These are phyloP conservation scores for Glaciozyma martinii DNA, from an alignment of 768 basidiomycete genomes.

Conservation along the genomic window DNA sequence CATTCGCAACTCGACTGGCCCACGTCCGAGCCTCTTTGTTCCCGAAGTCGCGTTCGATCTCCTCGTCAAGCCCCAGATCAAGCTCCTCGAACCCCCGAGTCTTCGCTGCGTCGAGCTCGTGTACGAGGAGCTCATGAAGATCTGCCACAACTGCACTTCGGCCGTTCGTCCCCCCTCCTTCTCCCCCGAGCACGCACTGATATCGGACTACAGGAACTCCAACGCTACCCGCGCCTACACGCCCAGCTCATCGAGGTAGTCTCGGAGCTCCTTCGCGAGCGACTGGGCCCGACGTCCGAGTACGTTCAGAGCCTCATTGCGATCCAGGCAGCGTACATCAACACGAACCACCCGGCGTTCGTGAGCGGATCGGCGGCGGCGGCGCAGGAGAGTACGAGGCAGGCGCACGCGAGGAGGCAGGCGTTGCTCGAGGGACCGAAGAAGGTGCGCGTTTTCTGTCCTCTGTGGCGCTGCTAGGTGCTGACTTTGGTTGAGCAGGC, in stretches of 20 bases:
- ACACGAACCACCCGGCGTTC: constrained; percentile 96
- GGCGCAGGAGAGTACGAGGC: constrained; percentile 17
- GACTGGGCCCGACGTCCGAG: constrained; percentile 91
- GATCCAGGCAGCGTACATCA: constrained; percentile 98
- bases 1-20: constrained; percentile 95
- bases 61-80: constrained; percentile 95
- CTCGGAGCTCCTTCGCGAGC: constrained; percentile 89
- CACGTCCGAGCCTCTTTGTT: constrained; percentile 88
- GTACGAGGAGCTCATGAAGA: constrained; percentile 97
- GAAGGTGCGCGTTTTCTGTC: not conserved
- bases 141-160: constrained; percentile 90
- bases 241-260: constrained; percentile 91
- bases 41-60: constrained; percentile 96
- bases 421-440: constrained; percentile 6
- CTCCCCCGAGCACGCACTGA: not conserved
- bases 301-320: constrained; percentile 91
- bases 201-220: constrained; percentile 60
- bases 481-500: not conserved
- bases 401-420: constrained; percentile 7
- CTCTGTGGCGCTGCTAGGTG: not conserved
- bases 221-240: constrained; percentile 88
- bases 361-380: constrained; percentile 55
- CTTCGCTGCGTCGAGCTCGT: constrained; percentile 93
- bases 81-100: constrained; percentile 86
- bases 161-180: constrained; percentile 2